phyloP scores from a whole-genome alignment of 1,139 yeast species.

The Pichia sp. region DNA sequence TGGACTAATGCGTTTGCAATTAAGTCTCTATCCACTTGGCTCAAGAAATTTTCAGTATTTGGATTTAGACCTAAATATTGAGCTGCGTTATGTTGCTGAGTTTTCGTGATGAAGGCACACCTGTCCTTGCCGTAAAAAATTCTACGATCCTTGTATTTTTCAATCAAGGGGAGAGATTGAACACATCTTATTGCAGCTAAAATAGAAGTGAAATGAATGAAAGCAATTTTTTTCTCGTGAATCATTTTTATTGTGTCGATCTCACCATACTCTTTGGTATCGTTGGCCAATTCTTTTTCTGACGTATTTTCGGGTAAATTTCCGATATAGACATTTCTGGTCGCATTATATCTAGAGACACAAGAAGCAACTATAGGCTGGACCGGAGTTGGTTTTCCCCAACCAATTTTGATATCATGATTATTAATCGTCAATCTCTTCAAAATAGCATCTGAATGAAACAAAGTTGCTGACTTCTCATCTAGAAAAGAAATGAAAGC shows the following conservation, averaged over 20 bases:
- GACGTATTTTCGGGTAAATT: conserved; percentile 45
- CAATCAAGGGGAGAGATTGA: conserved; percentile 50
- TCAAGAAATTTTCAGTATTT: conserved; percentile 69
- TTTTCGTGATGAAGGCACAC: conserved; percentile 76
- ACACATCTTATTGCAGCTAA: conserved; percentile 57
- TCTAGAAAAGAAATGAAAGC: conserved; percentile 61
- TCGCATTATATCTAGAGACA: conserved; percentile 57
- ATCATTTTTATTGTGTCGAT: conserved; percentile 56
- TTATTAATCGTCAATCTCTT: conserved; percentile 54
- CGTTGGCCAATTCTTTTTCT: conserved; percentile 48
- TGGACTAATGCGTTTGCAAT: conserved; percentile 56
- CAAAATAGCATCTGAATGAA: conserved; percentile 58
- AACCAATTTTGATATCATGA: conserved; percentile 55
- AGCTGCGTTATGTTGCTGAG: conserved; percentile 96
- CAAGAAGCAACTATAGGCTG: conserved; percentile 55
- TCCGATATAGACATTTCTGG: conserved; percentile 60
- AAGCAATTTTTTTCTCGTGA: conserved; percentile 58
- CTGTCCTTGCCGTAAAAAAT: conserved; percentile 62
- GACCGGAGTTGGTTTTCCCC: conserved; percentile 56
- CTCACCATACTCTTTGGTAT: conserved; percentile 48
- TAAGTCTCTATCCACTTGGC: conserved; percentile 55
- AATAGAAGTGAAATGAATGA: conserved; percentile 56
- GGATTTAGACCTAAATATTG: conserved; percentile 90
- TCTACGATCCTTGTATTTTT: conserved; percentile 52
- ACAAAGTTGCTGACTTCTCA: conserved; percentile 55